phyloP scores from a whole-genome alignment of 1,284 basidiomycete genomes.

The Cryptococcus maquisensis region DNA sequence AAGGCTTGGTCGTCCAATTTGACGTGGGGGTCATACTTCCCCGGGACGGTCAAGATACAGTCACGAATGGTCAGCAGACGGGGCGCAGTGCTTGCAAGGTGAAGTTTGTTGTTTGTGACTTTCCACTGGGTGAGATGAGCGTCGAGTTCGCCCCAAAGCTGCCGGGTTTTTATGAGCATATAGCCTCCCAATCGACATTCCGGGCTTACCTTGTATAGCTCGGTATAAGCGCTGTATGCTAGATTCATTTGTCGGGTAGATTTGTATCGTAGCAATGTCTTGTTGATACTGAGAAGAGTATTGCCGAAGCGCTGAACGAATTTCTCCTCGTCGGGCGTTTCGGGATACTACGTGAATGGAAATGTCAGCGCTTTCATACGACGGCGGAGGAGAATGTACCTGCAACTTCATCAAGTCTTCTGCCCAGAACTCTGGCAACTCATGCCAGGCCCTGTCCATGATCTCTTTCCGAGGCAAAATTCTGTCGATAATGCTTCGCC shows the following conservation, averaged over 20 bases:
- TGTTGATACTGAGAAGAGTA: slow-evolving; percentile 19
- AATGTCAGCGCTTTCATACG: background rate
- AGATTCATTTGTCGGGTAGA: slow-evolving; percentile 19
- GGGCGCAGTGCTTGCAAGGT: slow-evolving; percentile 33
- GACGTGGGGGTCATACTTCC: slow-evolving; percentile 36
- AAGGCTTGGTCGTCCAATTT: slow-evolving; percentile 40
- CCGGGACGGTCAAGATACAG: slow-evolving; percentile 41
- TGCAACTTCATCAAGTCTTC: slow-evolving; percentile 23
- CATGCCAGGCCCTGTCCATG: slow-evolving; percentile 35
- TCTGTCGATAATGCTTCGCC: slow-evolving; percentile 31
- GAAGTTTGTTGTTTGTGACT: slow-evolving; percentile 30
- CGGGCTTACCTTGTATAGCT: slow-evolving; percentile 26
- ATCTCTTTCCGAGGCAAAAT: slow-evolving; percentile 27
- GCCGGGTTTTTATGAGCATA: background rate
- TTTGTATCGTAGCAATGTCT: slow-evolving; percentile 20
- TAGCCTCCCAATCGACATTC: too few species aligned
- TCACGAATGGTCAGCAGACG: slow-evolving; percentile 32
- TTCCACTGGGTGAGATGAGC: slow-evolving; percentile 33
- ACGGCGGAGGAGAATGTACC: slow-evolving; percentile 12
- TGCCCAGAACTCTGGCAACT: slow-evolving; percentile 29
- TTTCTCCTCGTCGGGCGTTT: slow-evolving; percentile 38
- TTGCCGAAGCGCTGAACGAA: slow-evolving; percentile 30
- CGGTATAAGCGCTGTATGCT: slow-evolving; percentile 27
- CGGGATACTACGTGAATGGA: slow-evolving; percentile 15
- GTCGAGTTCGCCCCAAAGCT: slow-evolving; percentile 38